phyloP scores from a whole-genome alignment of 2,329 filamentous ascomycete genomes.

The Fusarium poae region DNA sequence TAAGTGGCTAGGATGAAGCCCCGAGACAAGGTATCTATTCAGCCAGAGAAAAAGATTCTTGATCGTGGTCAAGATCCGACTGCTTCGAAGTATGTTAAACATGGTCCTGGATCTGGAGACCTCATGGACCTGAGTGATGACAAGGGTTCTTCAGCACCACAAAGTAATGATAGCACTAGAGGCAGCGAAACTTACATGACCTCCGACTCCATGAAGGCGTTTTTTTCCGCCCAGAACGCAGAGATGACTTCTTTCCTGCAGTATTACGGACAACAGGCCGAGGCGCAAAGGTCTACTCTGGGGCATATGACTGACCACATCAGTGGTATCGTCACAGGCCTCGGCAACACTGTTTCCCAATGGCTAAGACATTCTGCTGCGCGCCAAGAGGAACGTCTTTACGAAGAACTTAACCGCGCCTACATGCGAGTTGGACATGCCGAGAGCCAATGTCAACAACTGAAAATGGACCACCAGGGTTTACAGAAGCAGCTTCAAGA shows the following conservation, averaged over 20 bases:
- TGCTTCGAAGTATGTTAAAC: background rate
- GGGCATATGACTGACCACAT: background rate
- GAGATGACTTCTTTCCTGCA: background rate
- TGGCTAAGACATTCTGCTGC: background rate
- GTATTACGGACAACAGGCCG: background rate
- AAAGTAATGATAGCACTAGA: background rate
- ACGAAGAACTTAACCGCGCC: background rate
- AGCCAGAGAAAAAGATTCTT: background rate
- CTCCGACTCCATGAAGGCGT: background rate
- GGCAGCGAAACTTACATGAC: accelerated
- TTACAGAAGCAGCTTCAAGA: background rate
- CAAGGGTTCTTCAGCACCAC: background rate
- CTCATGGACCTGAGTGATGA: background rate
- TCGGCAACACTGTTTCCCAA: background rate
- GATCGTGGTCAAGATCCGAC: accelerated
- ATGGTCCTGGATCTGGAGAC: background rate
- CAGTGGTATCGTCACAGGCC: background rate
- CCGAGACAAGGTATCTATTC: accelerated
- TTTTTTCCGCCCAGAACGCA: background rate
- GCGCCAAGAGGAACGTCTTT: background rate
- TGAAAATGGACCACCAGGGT: background rate
- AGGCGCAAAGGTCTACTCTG: background rate
- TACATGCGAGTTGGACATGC: background rate
- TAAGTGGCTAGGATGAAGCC: background rate
- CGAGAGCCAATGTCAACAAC: background rate